Percentiles rank a stretch among this genome's conserved stretches.
Evolutionary conservation across 768 basidiomycete genomes (phyloP).

Genomic region (Tricholoma hemisulphureum): DNA sequence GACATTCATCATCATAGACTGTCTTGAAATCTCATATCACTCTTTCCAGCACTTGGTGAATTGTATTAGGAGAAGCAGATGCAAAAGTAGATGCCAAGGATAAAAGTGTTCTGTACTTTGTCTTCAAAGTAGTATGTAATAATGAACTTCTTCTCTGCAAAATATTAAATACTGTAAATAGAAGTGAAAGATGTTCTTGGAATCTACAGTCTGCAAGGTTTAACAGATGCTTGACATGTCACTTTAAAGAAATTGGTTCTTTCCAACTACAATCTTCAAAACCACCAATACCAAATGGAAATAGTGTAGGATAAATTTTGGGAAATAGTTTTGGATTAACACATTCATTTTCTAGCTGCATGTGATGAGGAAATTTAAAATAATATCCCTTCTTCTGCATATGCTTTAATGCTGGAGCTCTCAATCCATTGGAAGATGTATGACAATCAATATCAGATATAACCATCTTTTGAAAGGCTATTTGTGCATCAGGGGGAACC

Average conservation of each 20-base stretch:
- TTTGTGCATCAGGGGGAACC: too few species aligned
- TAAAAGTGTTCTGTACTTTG: conserved; percentile 9
- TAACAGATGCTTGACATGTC: conserved; percentile 35
- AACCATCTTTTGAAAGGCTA: too few species aligned
- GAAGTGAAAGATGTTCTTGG: conserved; percentile 37
- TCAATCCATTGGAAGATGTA: neutral
- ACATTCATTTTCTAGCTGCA: conserved; percentile 28
- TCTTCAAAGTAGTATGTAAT: conserved; percentile 32
- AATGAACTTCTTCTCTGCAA: conserved; percentile 31
- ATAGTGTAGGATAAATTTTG: conserved; percentile 40
- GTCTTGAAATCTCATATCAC: neutral
- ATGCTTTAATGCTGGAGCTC: too few species aligned
- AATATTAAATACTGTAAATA: conserved; percentile 42
- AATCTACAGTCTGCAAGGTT: conserved; percentile 31
- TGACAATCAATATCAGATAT: neutral
- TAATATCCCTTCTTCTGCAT: too few species aligned
- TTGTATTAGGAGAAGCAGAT: neutral
- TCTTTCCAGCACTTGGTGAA: neutral
- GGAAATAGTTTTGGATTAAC: conserved; percentile 36
- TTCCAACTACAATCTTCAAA: too few species aligned
- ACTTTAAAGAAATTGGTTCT: too few species aligned
- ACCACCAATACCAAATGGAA: conserved; percentile 27
- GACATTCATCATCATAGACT: neutral
- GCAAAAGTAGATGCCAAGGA: neutral
- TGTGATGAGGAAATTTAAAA: too few species aligned